A percentile compares a stretch with the other conserved stretches of the same genome.
Conservation (phyloP, 2,329 filamentous ascomycete species). For the Apiospora hydei region DNA sequence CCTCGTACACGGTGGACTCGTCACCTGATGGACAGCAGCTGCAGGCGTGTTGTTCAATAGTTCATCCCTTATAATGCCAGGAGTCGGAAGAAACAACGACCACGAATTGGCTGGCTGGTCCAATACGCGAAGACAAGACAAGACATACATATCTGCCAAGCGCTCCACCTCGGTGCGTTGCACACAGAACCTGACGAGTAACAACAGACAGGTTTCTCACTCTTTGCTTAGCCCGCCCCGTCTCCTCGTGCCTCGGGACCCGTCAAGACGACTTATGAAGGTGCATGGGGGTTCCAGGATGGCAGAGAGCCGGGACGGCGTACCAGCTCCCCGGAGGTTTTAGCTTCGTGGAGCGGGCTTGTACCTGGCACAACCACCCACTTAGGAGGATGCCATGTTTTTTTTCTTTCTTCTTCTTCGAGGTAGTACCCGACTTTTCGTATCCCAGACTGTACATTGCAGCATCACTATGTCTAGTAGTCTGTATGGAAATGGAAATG, state of each 20-base stretch:
- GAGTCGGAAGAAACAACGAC: not conserved
- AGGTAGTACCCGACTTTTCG: not conserved
- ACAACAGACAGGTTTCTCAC: not conserved
- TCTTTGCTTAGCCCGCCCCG: not conserved
- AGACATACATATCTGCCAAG: not conserved
- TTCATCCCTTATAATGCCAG: constrained; percentile 8
- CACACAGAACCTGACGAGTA: not conserved
- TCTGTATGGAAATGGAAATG: not conserved
- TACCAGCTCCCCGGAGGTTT: constrained; percentile 5
- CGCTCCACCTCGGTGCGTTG: not conserved
- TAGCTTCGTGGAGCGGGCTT: not conserved
- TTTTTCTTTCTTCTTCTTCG: not conserved
- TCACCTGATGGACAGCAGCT: constrained; percentile 37
- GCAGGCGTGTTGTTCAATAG: constrained; percentile 27
- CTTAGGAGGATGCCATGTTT: constrained; percentile 7
- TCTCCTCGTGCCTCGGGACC: constrained; percentile 8
- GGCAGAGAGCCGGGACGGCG: constrained; percentile 8
- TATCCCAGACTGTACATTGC: not conserved
- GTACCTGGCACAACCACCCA: not conserved
- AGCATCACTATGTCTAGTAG: not conserved
- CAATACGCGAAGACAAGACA: not conserved
- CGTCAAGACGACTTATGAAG: not conserved
- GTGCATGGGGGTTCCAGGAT: not conserved
- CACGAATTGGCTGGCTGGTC: not conserved
- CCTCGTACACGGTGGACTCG: constrained; percentile 23